Percentiles rank a stretch among this genome's conserved stretches.
phyloP scores from a whole-genome alignment of 257 asterid genomes.

The Ehretia macrophylla region DNA sequence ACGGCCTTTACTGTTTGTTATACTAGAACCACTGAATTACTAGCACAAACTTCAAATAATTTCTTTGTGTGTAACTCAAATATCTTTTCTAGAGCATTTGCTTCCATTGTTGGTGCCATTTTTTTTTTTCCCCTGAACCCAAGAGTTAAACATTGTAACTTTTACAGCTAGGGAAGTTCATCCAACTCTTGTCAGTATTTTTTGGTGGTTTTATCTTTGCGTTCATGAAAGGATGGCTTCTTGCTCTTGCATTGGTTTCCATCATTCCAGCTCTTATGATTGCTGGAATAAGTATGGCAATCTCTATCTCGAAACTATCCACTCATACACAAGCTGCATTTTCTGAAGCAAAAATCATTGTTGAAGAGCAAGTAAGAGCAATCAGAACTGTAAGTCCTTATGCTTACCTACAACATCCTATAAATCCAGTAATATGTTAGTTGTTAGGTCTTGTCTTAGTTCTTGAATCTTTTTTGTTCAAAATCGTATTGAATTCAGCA shows the following conservation, averaged over 20 bases:
- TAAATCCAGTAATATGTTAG: neutral
- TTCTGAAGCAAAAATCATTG: slow-evolving; percentile 58
- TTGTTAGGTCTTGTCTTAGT: neutral
- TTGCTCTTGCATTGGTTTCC: slow-evolving; percentile 20
- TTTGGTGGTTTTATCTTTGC: slow-evolving; percentile 27
- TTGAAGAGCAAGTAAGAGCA: slow-evolving; percentile 51
- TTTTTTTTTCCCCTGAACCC: too few relatives aligned
- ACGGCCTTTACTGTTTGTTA: too few relatives aligned
- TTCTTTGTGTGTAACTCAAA: too few relatives aligned
- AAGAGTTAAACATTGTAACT: neutral
- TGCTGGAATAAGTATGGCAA: slow-evolving; percentile 36
- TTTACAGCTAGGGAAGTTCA: slow-evolving; percentile 27
- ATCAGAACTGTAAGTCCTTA: slow-evolving; percentile 67
- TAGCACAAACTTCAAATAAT: too few relatives aligned
- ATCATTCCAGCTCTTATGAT: slow-evolving; percentile 36
- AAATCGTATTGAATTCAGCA: too few relatives aligned
- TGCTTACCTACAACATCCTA: neutral
- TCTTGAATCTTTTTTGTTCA: too few relatives aligned
- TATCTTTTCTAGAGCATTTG: too few relatives aligned
- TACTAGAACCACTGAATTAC: too few relatives aligned
- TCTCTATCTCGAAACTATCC: slow-evolving; percentile 26
- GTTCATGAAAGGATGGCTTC: slow-evolving; percentile 34
- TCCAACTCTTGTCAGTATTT: slow-evolving; percentile 24
- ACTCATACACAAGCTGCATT: slow-evolving; percentile 43
- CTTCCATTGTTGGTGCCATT: too few relatives aligned